Percentiles rank a stretch among this genome's conserved stretches.
Evolutionary conservation across 1,139 yeast species (phyloP).

Genomic region (Hyphopichia wangnamkhiaoensis): DNA sequence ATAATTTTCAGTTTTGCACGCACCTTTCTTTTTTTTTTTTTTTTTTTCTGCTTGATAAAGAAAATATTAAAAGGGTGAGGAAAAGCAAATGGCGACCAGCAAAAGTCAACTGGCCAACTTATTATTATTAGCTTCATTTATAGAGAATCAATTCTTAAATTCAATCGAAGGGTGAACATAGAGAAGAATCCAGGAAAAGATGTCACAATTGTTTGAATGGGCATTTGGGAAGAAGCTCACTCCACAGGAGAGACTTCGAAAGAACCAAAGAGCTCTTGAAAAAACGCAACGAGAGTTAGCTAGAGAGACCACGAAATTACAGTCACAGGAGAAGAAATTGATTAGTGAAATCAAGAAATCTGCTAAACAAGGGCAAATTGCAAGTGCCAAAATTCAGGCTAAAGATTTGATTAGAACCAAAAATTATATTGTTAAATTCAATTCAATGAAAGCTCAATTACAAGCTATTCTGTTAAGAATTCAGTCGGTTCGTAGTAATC

Average conservation of each 20-base stretch:
- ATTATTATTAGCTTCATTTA: too few relatives aligned
- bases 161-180: too few relatives aligned
- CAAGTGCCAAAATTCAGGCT: conserved; percentile 92
- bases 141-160: too few relatives aligned
- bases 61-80: neutral
- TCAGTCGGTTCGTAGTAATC: conserved; percentile 88
- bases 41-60: neutral
- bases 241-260: conserved; percentile 91
- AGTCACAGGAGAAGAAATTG: conserved; percentile 87
- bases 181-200: conserved; percentile 8
- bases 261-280: conserved; percentile 93
- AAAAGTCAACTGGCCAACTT: neutral
- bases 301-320: conserved; percentile 82
- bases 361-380: conserved; percentile 86
- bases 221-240: conserved; percentile 91
- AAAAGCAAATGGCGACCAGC: neutral
- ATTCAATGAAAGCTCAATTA: conserved; percentile 90
- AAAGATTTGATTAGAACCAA: conserved; percentile 91
- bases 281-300: conserved; percentile 91
- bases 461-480: conserved; percentile 92
- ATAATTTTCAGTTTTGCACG: neutral
- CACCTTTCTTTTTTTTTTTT: too few relatives aligned
- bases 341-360: conserved; percentile 84
- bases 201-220: conserved; percentile 80
- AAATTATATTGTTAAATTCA: conserved; percentile 79